Conservation (phyloP, 2,329 filamentous ascomycete genomes). For the Hypomyces perniciosus region DNA sequence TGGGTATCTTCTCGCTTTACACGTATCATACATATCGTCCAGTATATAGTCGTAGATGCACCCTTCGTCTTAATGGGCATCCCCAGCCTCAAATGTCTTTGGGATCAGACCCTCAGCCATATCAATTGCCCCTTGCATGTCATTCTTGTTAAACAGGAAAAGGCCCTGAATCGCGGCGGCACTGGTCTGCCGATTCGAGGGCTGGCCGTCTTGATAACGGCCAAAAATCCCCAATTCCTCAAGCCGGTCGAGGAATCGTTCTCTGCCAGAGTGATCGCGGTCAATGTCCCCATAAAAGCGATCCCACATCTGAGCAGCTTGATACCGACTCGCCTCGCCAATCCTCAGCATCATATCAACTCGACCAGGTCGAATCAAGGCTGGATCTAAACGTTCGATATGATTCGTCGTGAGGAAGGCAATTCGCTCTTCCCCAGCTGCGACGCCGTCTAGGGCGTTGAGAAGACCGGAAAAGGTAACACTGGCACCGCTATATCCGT, state of each 20-base stretch:
- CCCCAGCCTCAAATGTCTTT: slow-evolving; percentile 46
- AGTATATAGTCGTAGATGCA: background rate
- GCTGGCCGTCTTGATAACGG: slow-evolving; percentile 42
- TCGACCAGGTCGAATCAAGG: slow-evolving; percentile 81
- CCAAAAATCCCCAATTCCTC: slow-evolving; percentile 65
- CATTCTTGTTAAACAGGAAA: slow-evolving; percentile 91
- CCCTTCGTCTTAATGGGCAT: slow-evolving; percentile 32
- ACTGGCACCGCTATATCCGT: slow-evolving; percentile 80
- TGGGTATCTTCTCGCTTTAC: slow-evolving; percentile 14
- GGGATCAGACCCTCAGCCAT: slow-evolving; percentile 67
- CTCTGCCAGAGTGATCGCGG: slow-evolving; percentile 51
- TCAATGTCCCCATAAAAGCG: slow-evolving; percentile 89
- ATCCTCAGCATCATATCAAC: slow-evolving; percentile 91
- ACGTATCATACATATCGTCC: slow-evolving; percentile 3
- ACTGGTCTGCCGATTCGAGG: slow-evolving; percentile 57
- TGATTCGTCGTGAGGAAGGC: slow-evolving; percentile 95
- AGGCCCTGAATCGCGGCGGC: slow-evolving; percentile 90
- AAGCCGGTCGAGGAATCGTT: slow-evolving; percentile 65
- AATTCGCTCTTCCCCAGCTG: slow-evolving; percentile 88
- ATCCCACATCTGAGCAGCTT: slow-evolving; percentile 85
- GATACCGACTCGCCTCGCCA: slow-evolving; percentile 78
- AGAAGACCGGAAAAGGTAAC: slow-evolving; percentile 92
- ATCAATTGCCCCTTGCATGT: slow-evolving; percentile 78
- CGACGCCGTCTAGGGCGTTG: slow-evolving; percentile 84
- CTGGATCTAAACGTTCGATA: slow-evolving; percentile 80